phyloP scores from a whole-genome alignment of 805 yeast species.

The Teunomyces funiuensis region DNA sequence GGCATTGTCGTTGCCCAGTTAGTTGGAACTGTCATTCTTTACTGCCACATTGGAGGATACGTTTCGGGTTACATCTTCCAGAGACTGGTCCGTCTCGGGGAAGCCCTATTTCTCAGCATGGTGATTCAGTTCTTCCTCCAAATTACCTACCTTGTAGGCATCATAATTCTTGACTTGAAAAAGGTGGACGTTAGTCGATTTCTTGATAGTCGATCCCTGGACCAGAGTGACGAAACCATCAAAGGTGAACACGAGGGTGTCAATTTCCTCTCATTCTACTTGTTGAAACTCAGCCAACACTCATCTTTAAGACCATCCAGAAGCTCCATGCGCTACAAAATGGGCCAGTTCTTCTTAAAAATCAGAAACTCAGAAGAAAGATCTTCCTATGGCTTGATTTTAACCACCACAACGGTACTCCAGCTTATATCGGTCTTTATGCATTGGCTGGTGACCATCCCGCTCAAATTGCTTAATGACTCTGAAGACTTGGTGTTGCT shows the following conservation, averaged over 20 bases:
- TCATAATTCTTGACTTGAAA: conserved; percentile 65
- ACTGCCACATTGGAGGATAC: conserved; percentile 14
- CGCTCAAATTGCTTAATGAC: conserved; percentile 16
- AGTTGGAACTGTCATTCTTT: conserved; percentile 8
- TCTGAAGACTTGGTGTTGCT: conserved; percentile 5
- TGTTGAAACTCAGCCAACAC: conserved; percentile 18
- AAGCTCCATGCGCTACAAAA: conserved; percentile 21
- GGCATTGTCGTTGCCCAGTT: conserved; percentile 13
- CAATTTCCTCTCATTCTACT: conserved; percentile 24
- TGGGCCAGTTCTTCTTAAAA: conserved; percentile 35
- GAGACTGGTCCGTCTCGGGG: conserved; percentile 21
- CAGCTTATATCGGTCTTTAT: conserved; percentile 16
- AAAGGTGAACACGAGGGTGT: conserved; percentile 20
- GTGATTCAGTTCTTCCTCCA: conserved; percentile 61
- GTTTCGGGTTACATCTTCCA: conserved; percentile 10
- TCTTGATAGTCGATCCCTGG: conserved; percentile 9
- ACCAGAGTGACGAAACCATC: conserved; percentile 7
- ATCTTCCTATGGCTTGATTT: conserved; percentile 19
- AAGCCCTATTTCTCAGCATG: conserved; percentile 42
- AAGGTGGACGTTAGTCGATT: conserved; percentile 62
- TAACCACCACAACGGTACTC: conserved; percentile 18
- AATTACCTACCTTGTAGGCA: conserved; percentile 61
- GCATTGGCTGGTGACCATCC: conserved; percentile 22
- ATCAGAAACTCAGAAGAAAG: conserved; percentile 38
- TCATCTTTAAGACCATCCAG: conserved; percentile 16